Evolutionary conservation across 495 filamentous ascomycete genomes (phyloP), one percentile per base, ranked within the genome.

Genomic region (Cladorrhinum samala): DNA sequence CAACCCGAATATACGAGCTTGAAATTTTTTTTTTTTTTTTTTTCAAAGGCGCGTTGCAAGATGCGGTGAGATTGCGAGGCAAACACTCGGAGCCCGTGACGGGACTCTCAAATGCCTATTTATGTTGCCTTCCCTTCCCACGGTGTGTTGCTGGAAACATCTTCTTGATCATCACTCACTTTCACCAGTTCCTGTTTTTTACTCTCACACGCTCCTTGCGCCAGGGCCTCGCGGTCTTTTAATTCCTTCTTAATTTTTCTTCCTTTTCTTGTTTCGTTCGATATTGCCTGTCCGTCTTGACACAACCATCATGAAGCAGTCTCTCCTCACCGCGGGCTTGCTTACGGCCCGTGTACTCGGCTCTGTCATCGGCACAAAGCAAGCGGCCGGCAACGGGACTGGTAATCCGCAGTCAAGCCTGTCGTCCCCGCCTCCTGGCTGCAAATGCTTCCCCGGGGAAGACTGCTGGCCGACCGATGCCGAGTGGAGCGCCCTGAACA

Each of bases 391-490:
- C 27, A 33, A 33, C 27, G 27, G 11, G 6, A 33, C 27, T 11
- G 45, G 18, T 14, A 13, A 14, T 3, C 23, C 21, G 6, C 42
- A 46, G 11, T 6, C 46, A 13, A 39, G 20, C 25, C 17, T 11
- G 27, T 11, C 27, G 27, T 33, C 27, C 14, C 42, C n/a, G n/a
- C n/a, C n/a, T n/a, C n/a, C n/a, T n/a, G n/a, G 23, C n/a, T 83
- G 80, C 73, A 77, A 77, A 52, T 62, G 71, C 49, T 76, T 81
- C 50, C 80, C 80, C 2, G 72, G 73, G 7, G 78, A 82, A 50
- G 19, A 49, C 1, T 52, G 63, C 30, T 83, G 78, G 79, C 79
- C 80, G 0, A 62, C 61, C 0, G 9, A 56, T 1, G 19, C 36
- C 18, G 24, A 63, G 1, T 83, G 80, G 79, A 58, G 43, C 7